A percentile compares a stretch with the other conserved stretches of the same genome.
Evolutionary conservation across 805 yeast species (phyloP).

Genomic region (Zygotorulaspora danielsina): DNA sequence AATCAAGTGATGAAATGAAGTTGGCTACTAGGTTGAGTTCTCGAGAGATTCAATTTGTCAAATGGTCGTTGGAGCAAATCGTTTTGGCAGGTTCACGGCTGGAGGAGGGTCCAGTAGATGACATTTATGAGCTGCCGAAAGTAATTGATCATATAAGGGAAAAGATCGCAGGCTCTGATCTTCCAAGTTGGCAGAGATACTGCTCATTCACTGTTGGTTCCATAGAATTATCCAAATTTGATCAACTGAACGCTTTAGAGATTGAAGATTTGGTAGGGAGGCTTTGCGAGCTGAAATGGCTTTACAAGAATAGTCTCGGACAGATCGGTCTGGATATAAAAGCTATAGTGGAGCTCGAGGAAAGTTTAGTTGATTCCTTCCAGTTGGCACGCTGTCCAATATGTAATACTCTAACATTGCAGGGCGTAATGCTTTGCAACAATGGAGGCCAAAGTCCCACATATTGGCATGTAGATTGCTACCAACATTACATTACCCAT

Average conservation of each 20-base stretch:
- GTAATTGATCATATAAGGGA: conserved; percentile 20
- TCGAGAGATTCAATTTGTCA: conserved; percentile 29
- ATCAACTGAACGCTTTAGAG: conserved; percentile 20
- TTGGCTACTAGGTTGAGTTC: conserved; percentile 28
- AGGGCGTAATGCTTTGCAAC: conserved; percentile 29
- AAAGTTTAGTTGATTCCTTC: conserved; percentile 18
- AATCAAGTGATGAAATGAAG: conserved; percentile 25
- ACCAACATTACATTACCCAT: conserved; percentile 30
- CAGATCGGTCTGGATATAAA: conserved; percentile 27
- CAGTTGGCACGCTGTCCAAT: conserved; percentile 20
- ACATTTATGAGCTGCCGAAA: conserved; percentile 5
- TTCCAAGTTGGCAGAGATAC: conserved; percentile 14
- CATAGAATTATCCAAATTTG: conserved; percentile 17
- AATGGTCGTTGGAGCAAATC: conserved; percentile 26
- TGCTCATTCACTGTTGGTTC: conserved; percentile 23
- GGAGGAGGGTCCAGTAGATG: background rate
- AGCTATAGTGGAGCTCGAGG: conserved; percentile 27
- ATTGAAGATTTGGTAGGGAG: conserved; percentile 18
- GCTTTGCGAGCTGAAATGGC: conserved; percentile 30
- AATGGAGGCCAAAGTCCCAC: conserved; percentile 7
- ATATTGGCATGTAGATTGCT: conserved; percentile 33
- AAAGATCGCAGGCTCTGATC: conserved; percentile 4
- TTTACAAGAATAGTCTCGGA: conserved; percentile 24
- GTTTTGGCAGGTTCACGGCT: conserved; percentile 4
- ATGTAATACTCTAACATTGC: conserved; percentile 23